Percentiles rank a stretch among this genome's conserved stretches.
Evolutionary conservation across 1,284 basidiomycete species (phyloP).

Genomic region (Trichosporon faecale): DNA sequence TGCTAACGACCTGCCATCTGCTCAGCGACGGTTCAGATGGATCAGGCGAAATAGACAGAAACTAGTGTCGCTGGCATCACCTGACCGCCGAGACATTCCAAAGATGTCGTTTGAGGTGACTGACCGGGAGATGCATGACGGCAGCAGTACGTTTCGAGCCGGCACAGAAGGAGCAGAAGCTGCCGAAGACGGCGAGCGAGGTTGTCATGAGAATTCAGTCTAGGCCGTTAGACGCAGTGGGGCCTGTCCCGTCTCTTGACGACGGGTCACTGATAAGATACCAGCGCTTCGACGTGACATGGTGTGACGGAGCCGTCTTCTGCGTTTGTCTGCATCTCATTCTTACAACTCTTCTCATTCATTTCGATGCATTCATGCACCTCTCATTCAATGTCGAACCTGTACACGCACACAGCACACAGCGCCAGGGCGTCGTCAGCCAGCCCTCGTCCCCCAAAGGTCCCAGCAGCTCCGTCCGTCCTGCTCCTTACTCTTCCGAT

Average conservation of each 20-base stretch:
- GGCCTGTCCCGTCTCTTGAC: slow-evolving; percentile 8
- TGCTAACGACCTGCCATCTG: neutral
- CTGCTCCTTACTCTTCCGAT: neutral
- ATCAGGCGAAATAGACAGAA: neutral
- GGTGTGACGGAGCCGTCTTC: neutral
- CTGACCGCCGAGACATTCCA: neutral
- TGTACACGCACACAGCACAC: neutral
- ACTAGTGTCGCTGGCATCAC: neutral
- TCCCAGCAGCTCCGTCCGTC: neutral
- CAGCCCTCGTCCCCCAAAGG: neutral
- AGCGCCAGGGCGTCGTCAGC: neutral
- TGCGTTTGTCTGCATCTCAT: neutral
- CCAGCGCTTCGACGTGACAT: neutral
- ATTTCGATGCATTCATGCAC: neutral
- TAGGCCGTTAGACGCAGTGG: neutral
- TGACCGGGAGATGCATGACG: neutral
- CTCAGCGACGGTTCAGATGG: neutral
- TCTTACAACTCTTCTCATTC: neutral
- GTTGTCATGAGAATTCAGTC: slow-evolving; percentile 7
- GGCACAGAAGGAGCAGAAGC: neutral
- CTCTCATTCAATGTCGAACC: neutral
- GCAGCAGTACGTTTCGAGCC: neutral
- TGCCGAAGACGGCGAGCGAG: neutral
- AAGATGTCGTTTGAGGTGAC: neutral
- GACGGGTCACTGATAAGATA: slow-evolving; percentile 2